Base-by-base conservation (phyloP, 768 basidiomycete genomes). In the Suillus subluteus region DNA sequence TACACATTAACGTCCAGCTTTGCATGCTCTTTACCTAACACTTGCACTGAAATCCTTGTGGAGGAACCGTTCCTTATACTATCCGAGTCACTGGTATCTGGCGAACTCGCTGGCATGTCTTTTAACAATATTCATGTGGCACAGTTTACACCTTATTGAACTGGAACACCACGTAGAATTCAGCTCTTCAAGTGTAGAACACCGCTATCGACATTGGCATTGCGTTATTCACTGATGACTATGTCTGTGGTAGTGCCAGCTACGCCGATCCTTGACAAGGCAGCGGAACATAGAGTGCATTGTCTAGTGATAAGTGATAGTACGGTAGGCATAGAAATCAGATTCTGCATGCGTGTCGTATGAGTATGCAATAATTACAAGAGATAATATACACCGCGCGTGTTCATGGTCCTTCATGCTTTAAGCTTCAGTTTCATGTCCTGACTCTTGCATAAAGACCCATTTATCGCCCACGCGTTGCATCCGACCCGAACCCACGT, bases 391-490 rank as follows among this genome's bases (percentile, higher is more conserved):
- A 72, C 74, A 68, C 65, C 69, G 26, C 26, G 26, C 26, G 63
- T 69, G 58, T 56, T 67, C 16, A 70, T 75, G 75, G 68, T 52
- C 15, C 52, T 65, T 21, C 4, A 52, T 52, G 50, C 50, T 54
- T 48, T 11, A 52, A 16, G 26, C 2, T 26, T 52, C 50, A 52
- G 26, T 32, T 16, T 65, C 66, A 71, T 71, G 67, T 71, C 71
- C 65, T 72, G 5, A 67, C 66, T 82, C 82, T 69, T 81, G 84
- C 69, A 88, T 86, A 78, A 90, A 92, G 62, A 88, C 78, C 92
- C 91, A 92, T 72, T 84, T 87, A 76, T 88, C 91, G 50, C 87
- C 90, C 26, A 91, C 80, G 70, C 82, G 85, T 78, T 88, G 86
- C 91, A 92, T 92, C 66, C 83, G 80, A 38, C 86, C 85, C 30